Evolutionary conservation across 1,284 basidiomycete genomes (phyloP).

Genomic region (Gomphus bonarii): DNA sequence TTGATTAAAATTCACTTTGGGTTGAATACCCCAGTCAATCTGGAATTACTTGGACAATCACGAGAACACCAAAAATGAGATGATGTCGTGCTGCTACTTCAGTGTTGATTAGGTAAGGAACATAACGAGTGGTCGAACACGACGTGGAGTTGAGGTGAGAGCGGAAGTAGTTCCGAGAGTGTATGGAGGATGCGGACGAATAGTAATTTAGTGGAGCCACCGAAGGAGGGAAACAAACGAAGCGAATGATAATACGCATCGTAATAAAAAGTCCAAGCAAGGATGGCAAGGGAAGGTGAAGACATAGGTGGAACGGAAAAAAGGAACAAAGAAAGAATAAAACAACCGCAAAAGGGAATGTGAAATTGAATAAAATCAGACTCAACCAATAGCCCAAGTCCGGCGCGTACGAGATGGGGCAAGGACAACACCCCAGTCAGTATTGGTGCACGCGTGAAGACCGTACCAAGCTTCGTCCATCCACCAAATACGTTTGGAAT

Average conservation of each 20-base stretch:
- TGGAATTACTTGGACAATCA: neutral
- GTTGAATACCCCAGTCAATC: neutral
- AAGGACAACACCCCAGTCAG: neutral
- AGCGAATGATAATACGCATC: slow-evolving; percentile 7
- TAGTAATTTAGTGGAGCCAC: neutral
- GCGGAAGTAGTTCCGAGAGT: slow-evolving; percentile 11
- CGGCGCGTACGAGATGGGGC: slow-evolving; percentile 14
- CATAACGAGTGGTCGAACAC: slow-evolving; percentile 5
- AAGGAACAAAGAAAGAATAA: slow-evolving; percentile 26
- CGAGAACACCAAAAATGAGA: neutral
- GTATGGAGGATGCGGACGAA: slow-evolving; percentile 4
- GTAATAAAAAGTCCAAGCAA: slow-evolving; percentile 8
- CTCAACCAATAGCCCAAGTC: slow-evolving; percentile 54
- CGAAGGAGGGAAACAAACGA: neutral
- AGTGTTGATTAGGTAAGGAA: slow-evolving; percentile 6
- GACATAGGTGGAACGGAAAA: slow-evolving; percentile 17
- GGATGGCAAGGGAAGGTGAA: slow-evolving; percentile 1
- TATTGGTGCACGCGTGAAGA: slow-evolving; percentile 7
- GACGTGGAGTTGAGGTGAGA: slow-evolving; percentile 2
- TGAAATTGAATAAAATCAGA: slow-evolving; percentile 36
- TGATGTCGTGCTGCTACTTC: slow-evolving; percentile 1
- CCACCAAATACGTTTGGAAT: slow-evolving; percentile 13
- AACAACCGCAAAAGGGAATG: slow-evolving; percentile 14
- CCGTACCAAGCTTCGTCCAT: slow-evolving; percentile 6
- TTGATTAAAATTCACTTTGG: no score